Evolutionary conservation across 371 early-diverging fungal genomes (phyloP), one percentile per base, ranked within the genome.

Genomic region (Saksenaea vasiformis): DNA sequence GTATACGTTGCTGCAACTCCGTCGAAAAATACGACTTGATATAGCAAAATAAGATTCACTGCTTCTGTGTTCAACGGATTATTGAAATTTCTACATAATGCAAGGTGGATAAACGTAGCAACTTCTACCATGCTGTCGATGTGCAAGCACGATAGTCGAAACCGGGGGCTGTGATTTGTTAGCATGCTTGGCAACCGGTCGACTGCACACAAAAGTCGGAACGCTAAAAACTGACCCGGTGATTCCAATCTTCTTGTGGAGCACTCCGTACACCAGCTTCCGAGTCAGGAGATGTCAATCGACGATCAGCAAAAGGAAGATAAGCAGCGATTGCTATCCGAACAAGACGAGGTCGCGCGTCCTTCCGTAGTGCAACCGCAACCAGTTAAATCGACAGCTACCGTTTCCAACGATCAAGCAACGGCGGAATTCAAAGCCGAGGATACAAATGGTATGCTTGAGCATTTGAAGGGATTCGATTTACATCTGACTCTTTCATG

Each of bases 401-500:
- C 58, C 19, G 59, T 61, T 13, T 64, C 70, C 19, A 56, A 28
- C 26, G 57, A 64, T 38, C 66, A 87, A 67, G 36, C 84, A 56
- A 17, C 85, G 35, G 58, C 85, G 62, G 55, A 87, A 67, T 58
- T 85, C 83, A 51, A 80, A 76, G 11, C 81, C 84, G 55, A 78
- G 70, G 57, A 79, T 76, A 68, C 74, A 76, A 54, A 84, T 64
- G 31, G 85, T 84, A 59, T 13, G 11, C 9, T 24, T 44, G 38
- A 13, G 14, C 24, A 24, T 9, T 31, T n/a, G 8, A 37, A 14
- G 17, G n/a, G 7, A 31, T 34, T 58, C 56, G 11, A 9, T 24
- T 17, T 43, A 41, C 54, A 10, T 57, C 43, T 35, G 13, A 39
- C 13, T 5, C 2, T 38, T 35, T 35, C 34, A 27, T n/a, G 56